Base-by-base conservation (phyloP, 2,329 filamentous ascomycete genomes). In the Thelonectria rubi region DNA sequence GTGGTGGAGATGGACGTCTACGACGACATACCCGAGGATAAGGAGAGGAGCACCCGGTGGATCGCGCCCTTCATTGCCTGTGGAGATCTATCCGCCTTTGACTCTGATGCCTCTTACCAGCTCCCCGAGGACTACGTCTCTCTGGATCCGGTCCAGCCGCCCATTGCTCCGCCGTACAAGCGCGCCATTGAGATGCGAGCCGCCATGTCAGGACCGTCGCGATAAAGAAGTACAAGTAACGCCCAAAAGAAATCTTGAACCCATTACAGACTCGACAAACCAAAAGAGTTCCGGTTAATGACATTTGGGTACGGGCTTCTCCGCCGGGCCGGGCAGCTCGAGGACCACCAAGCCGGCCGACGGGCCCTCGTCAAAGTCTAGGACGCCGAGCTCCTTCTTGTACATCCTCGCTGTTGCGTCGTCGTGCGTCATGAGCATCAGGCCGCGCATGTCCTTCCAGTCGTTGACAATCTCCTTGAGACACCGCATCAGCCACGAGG, bases 31-130 rank as follows among this genome's bases (percentile, higher is more conserved):
- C 61, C 62, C 2, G 71, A 69, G 51, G 67, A 71, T 49, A 71
- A 63, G 42, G 67, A 70, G 50, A 65, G 60, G 68, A 78, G 52
- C 82, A 87, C 62, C 77, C 82, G 90, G 52, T 98, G 94, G 93
- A 94, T 98, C 69, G 93, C 94, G 3, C 93, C 94, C 0, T 99
- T 99, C 75, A 86, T 99, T 71, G 94, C 95, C n/a, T 99, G 95
- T 75, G 95, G 95, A 47, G 95, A 99, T 78, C 83, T 99, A 55
- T 96, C 93, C 21, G 89, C 92, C 11, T 99, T 94, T 80, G 95
- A 99, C 80, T 93, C 94, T 1, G 95, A 99, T 81, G 94, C 95
- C 4, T 95, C 94, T 5, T 97, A 98, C 77, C 87, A 91, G 68
- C 82, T 99, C 17, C 94, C 95, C 0, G 91, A 94, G 62, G 91